phyloP scores from a whole-genome alignment of 352 stramenopile species.

The Pythium angustatum region DNA sequence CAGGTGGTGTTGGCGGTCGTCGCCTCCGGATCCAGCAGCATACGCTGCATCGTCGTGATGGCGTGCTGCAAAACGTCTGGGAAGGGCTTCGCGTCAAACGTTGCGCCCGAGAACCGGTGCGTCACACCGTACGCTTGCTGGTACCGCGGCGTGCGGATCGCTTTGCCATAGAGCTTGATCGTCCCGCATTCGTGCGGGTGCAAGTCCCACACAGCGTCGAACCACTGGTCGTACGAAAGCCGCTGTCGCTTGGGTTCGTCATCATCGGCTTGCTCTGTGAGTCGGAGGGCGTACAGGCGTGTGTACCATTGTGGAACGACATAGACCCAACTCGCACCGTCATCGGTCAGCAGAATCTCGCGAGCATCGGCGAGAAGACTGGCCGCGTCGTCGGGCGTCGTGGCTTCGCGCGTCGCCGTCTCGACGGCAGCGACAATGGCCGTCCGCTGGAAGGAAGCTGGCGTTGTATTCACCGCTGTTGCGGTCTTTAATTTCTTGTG shows the following conservation, averaged over 20 bases:
- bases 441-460: background rate
- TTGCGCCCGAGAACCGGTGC: conserved; percentile 65
- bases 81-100: conserved; percentile 49
- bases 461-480: background rate
- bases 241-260: background rate
- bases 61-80: conserved; percentile 38
- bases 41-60: conserved; percentile 44
- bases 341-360: conserved; percentile 30
- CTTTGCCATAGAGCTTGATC: conserved; percentile 74
- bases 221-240: conserved; percentile 23
- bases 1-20: background rate
- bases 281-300: conserved; percentile 27
- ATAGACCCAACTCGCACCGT: conserved; percentile 57
- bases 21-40: conserved; percentile 37
- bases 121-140: conserved; percentile 62
- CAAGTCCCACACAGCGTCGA: conserved; percentile 46
- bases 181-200: conserved; percentile 61
- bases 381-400: background rate
- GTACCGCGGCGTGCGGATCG: conserved; percentile 57
- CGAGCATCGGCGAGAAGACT: background rate
- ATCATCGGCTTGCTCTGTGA: background rate
- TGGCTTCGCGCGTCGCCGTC: background rate
- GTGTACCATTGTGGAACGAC: conserved; percentile 61
- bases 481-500: too few species aligned
- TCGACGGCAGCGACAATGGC: conserved; percentile 16